Conservation (phyloP, 2,329 filamentous ascomycete species). For the Cytospora piceicola region DNA sequence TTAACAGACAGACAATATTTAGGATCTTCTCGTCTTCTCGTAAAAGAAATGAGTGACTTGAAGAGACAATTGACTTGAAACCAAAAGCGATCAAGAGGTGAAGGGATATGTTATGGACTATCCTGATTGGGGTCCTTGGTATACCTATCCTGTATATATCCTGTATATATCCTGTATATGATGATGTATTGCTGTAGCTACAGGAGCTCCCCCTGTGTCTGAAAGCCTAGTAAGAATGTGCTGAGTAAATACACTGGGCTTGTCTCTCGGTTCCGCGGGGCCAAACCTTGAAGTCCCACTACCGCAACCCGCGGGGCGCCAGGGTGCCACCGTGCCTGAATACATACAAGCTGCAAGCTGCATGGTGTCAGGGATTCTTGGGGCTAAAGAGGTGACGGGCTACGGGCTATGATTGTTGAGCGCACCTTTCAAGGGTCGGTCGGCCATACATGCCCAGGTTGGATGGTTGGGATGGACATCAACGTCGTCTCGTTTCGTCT, state of each 20-base stretch:
- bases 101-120: too few species aligned
- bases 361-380: not conserved
- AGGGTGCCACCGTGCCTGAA: not conserved
- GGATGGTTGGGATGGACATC: not conserved
- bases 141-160: too few species aligned
- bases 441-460: not conserved
- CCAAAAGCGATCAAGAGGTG: too few species aligned
- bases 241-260: conserved; percentile 6
- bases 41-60: too few species aligned
- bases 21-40: too few species aligned
- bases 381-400: not conserved
- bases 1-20: too few species aligned
- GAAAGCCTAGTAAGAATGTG: not conserved
- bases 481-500: not conserved
- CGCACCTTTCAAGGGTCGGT: not conserved
- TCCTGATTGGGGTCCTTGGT: too few species aligned
- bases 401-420: not conserved
- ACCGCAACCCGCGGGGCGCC: not conserved
- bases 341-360: not conserved
- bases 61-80: too few species aligned
- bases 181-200: not conserved
- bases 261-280: too few species aligned
- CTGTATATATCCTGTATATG: too few species aligned
- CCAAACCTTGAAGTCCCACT: too few species aligned
- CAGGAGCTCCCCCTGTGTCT: not conserved